Percentiles rank a stretch among this genome's conserved stretches.
These are phyloP conservation scores for Poterioochromonas sp. DNA, from an alignment of 352 stramenopile genomes.

Conservation along the genomic window DNA sequence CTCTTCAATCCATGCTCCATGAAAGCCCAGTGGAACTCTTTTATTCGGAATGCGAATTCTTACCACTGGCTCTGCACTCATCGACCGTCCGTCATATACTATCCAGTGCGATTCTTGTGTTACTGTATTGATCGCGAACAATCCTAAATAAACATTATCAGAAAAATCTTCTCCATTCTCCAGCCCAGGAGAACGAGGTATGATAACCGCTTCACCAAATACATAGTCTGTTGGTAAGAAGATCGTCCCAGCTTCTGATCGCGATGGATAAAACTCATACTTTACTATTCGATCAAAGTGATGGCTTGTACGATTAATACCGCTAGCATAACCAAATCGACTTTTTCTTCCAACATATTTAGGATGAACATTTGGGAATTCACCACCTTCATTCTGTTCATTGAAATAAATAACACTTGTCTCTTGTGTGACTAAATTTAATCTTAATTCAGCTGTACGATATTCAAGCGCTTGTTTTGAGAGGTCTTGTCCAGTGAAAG, in stretches of 20 bases:
- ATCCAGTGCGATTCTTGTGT: not conserved
- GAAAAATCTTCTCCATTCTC: not conserved
- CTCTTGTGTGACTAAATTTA: not conserved
- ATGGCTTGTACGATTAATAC: not conserved
- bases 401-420: not conserved
- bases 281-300: not conserved
- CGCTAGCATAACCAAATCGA: not conserved
- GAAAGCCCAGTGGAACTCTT: not conserved
- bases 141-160: not conserved
- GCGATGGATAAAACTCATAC: not conserved
- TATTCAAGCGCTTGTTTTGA: too few species aligned
- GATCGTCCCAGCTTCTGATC: not conserved
- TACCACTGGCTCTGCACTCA: not conserved
- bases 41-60: not conserved
- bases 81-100: not conserved
- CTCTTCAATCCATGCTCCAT: too few species aligned
- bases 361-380: constrained; percentile 7
- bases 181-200: not conserved
- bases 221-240: not conserved
- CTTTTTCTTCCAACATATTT: not conserved
- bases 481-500: not conserved
- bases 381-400: not conserved
- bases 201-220: not conserved
- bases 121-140: not conserved
- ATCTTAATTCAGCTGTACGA: not conserved